Percentiles rank a stretch among this genome's conserved stretches.
Evolutionary conservation across 106 monocot genomes (phyloP).

Genomic region (Acorus calamus): DNA sequence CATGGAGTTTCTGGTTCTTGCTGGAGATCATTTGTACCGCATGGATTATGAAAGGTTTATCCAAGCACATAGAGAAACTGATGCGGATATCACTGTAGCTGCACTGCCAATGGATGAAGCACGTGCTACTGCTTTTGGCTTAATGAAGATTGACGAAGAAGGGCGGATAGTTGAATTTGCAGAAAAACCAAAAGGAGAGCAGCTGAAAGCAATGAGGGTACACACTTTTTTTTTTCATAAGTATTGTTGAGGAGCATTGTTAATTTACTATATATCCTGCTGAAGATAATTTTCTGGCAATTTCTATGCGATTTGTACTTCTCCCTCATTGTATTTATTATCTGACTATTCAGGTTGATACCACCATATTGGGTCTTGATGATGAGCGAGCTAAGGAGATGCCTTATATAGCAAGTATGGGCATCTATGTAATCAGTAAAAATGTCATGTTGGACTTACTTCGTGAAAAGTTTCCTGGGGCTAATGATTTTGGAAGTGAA

Average conservation of each 20-base stretch:
- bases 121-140: conserved; percentile 81
- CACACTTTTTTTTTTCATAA: neutral
- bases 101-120: conserved; percentile 92
- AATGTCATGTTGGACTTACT: conserved; percentile 81
- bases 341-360: conserved; percentile 54
- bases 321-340: neutral
- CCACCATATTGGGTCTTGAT: conserved; percentile 89
- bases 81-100: conserved; percentile 97
- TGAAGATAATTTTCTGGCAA: neutral
- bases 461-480: conserved; percentile 63
- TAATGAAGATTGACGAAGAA: conserved; percentile 97
- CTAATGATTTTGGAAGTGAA: conserved; percentile 98
- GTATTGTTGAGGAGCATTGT: no score
- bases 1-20: conserved; percentile 18
- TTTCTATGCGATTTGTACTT: neutral
- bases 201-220: conserved; percentile 93
- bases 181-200: conserved; percentile 92
- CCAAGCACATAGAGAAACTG: conserved; percentile 89
- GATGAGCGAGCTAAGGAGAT: conserved; percentile 77
- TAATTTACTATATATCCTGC: no score
- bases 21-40: conserved; percentile 41
- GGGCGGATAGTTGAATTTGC: conserved; percentile 90
- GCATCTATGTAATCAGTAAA: conserved; percentile 95
- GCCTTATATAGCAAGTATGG: conserved; percentile 98
- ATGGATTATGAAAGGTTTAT: conserved; percentile 98